A percentile compares a stretch with the other conserved stretches of the same genome.
These are phyloP conservation scores for Sporothrix variecibatus DNA, from an alignment of 2,329 filamentous ascomycete species.

Conservation along the genomic window DNA sequence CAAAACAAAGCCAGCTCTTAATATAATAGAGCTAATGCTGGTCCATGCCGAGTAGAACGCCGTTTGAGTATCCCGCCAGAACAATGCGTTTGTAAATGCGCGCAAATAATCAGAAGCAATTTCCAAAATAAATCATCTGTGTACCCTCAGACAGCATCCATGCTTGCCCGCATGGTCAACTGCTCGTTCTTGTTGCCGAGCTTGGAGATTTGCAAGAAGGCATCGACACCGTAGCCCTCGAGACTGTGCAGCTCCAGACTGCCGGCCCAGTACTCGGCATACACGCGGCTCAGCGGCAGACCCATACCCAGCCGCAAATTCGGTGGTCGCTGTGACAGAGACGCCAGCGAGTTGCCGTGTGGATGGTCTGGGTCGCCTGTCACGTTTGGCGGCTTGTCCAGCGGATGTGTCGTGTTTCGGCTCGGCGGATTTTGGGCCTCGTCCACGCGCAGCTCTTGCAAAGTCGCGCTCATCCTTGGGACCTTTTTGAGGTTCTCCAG, in stretches of 20 bases:
- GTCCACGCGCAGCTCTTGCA: constrained; percentile 75
- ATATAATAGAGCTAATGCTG: not conserved
- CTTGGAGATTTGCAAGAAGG: constrained; percentile 93
- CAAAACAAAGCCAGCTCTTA: constrained; percentile 3
- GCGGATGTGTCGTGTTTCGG: not conserved
- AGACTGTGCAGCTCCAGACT: constrained; percentile 87
- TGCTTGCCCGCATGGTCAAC: constrained; percentile 73
- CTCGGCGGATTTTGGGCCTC: constrained; percentile 27
- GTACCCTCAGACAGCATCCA: constrained; percentile 65
- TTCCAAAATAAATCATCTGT: not conserved
- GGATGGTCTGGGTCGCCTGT: not conserved
- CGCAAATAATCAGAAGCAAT: not conserved
- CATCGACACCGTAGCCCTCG: constrained; percentile 94
- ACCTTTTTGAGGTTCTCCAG: constrained; percentile 85
- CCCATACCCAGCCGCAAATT: constrained; percentile 90
- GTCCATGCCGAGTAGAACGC: not conserved
- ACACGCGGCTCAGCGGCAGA: constrained; percentile 87
- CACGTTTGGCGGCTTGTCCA: constrained; percentile 10
- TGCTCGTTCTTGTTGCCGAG: constrained; percentile 98
- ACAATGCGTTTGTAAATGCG: constrained; percentile 9
- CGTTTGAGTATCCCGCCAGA: constrained; percentile 4
- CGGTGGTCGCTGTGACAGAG: constrained; percentile 79
- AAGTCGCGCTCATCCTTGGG: constrained; percentile 87
- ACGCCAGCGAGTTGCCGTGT: constrained; percentile 67
- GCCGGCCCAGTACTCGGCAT: constrained; percentile 97